Conservation (phyloP, 202 grass and related monocot genomes). For the Eragrostis tef region DNA sequence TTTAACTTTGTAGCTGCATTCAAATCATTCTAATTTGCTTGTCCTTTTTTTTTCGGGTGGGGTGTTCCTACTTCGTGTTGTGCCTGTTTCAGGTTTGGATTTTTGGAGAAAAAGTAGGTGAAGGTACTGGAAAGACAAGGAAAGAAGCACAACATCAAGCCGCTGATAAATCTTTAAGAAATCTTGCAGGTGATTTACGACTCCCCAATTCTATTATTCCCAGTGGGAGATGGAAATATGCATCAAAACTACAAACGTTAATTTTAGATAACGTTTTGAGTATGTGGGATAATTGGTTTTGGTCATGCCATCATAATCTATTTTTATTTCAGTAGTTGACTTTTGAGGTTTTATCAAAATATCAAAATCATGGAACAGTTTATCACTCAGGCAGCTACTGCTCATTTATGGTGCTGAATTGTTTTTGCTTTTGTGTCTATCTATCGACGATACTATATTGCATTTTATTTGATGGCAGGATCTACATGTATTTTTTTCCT, state of each 20-base stretch:
- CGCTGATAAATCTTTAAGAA: constrained; percentile 70
- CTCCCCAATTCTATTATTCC: constrained; percentile 1
- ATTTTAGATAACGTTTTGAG: background rate
- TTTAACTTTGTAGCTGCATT: constrained; percentile 29
- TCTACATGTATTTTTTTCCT: background rate
- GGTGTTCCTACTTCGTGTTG: constrained; percentile 14
- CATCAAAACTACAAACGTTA: background rate
- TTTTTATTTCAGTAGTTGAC: constrained; percentile 27
- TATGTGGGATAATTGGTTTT: background rate
- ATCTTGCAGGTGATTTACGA: constrained; percentile 66
- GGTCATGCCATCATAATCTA: background rate
- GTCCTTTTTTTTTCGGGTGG: background rate
- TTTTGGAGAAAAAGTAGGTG: constrained; percentile 86
- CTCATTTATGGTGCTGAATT: constrained; percentile 6
- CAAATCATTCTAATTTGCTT: constrained; percentile 30
- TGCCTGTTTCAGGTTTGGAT: constrained; percentile 75
- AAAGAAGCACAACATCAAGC: constrained; percentile 74
- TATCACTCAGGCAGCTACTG: constrained; percentile 6
- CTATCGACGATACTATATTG: background rate
- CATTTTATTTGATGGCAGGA: background rate
- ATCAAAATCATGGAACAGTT: background rate
- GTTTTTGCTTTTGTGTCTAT: constrained; percentile 12
- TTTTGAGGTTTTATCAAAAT: constrained; percentile 10
- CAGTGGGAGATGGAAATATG: constrained; percentile 17
- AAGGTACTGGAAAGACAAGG: constrained; percentile 84